Evolutionary conservation across 257 asterid species (phyloP), one percentile per base, ranked within the genome.

Genomic region (Nicotiana undulata): DNA sequence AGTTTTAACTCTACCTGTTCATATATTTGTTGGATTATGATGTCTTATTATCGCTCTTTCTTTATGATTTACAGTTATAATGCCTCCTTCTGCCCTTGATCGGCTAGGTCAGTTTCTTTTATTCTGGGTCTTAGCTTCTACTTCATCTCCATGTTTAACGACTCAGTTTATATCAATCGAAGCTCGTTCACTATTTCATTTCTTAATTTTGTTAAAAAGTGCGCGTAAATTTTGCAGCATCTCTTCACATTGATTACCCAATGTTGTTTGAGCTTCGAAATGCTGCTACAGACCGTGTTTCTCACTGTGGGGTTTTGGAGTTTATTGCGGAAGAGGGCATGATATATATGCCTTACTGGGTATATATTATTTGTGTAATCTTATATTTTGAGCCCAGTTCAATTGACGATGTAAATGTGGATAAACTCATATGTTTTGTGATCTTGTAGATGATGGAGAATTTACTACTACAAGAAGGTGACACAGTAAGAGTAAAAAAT

Each of bases 311-410:
- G 37, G 99, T 96, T 82, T 85, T 96, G 82, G 99, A 96, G 89
- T 96, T 96, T 85, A 90, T 92, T 91, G 99, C 99, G 56, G 99
- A 96, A 86, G 98, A 96, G 88, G 99, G 99, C 92, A 87, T 92
- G 98, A 92, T 96, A 77, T 94, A 96, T 79, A 94, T 96, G 98
- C 99, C 99, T 76, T 96, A 96, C 82, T 96, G 99, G 99, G 99
- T 96, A 86, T 44, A 93, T 75, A 79, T 66, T 32, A 74, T 74
- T 51, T 81, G 63, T 56, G 70, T 63, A 40, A 78, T 24, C 52
- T 49, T 40, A 68, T 29, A 32, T 4, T 61, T 61, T 58, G 72
- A 74, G 18, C 28, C 76, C 49, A 72, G 72, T 85, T 80, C 37
- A 17, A 70, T 58, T 72, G 18, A 22, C 49, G 12, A 40, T 40